A percentile compares a stretch with the other conserved stretches of the same genome.
phyloP scores from a whole-genome alignment of 2,329 filamentous ascomycete species.

The Microcyclospora tardicrescens region DNA sequence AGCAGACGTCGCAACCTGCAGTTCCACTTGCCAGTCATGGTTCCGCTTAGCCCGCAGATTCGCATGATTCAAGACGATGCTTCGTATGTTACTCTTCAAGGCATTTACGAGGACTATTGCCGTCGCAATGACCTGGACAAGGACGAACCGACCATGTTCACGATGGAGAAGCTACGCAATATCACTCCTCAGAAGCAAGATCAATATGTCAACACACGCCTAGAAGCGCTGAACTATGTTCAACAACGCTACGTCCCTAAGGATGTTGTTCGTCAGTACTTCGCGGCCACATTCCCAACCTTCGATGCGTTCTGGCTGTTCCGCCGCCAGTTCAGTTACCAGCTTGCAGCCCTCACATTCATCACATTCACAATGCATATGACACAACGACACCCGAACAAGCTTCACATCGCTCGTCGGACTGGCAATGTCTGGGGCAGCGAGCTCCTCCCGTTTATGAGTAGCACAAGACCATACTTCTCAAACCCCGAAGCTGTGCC shows the following conservation, averaged over 20 bases:
- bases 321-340: constrained; percentile 91
- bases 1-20: constrained; percentile 84
- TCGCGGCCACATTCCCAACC: constrained; percentile 73
- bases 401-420: constrained; percentile 77
- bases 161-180: constrained; percentile 81
- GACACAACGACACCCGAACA: constrained; percentile 88
- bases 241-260: constrained; percentile 86
- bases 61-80: constrained; percentile 91
- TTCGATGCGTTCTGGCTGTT: constrained; percentile 98
- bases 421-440: constrained; percentile 94
- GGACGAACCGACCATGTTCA: constrained; percentile 89
- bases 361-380: constrained; percentile 99
- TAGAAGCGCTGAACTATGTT: constrained; percentile 90
- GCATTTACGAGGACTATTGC: constrained; percentile 93
- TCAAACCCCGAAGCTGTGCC: constrained; percentile 91
- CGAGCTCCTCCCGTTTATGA: constrained; percentile 85
- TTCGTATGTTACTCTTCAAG: constrained; percentile 87
- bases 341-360: constrained; percentile 87
- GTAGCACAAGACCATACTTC: constrained; percentile 71
- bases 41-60: constrained; percentile 88
- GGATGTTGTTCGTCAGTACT: constrained; percentile 73
- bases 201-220: constrained; percentile 35
- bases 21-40: constrained; percentile 91
- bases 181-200: constrained; percentile 49
- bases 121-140: constrained; percentile 75